Evolutionary conservation across 2,329 filamentous ascomycete species (phyloP).

Genomic region (Didymella exigua): DNA sequence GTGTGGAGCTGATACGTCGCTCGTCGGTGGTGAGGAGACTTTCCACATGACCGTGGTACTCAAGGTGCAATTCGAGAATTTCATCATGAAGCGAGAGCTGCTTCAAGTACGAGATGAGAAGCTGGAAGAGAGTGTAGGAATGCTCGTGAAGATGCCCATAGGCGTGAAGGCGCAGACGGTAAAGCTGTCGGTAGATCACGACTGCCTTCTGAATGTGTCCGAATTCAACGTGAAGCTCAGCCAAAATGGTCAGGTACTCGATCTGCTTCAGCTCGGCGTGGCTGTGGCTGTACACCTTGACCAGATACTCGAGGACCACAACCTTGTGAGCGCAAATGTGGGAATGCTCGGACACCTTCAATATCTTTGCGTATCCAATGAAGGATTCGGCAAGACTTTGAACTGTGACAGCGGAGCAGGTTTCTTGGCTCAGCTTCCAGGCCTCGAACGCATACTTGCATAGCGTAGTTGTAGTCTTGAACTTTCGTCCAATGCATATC

Average conservation of each 20-base stretch:
- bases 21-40: constrained; percentile 25
- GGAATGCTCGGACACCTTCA: constrained; percentile 19
- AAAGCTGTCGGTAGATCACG: constrained; percentile 30
- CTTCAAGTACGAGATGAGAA: constrained; percentile 27
- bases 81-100: constrained; percentile 25
- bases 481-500: constrained; percentile 21
- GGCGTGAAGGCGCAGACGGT: constrained; percentile 25
- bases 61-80: constrained; percentile 23
- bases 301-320: constrained; percentile 31
- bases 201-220: constrained; percentile 28
- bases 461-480: constrained; percentile 37
- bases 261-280: constrained; percentile 22
- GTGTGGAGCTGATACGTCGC: constrained; percentile 25
- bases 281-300: constrained; percentile 23
- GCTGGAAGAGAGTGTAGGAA: constrained; percentile 23
- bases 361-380: constrained; percentile 19
- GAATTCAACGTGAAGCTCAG: constrained; percentile 31
- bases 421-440: constrained; percentile 28
- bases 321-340: constrained; percentile 24
- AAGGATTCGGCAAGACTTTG: constrained; percentile 26
- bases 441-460: constrained; percentile 46
- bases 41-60: constrained; percentile 26
- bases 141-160: constrained; percentile 32
- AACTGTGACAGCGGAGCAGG: constrained; percentile 20
- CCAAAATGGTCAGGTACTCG: constrained; percentile 29